Conservation (phyloP, 1,139 yeast species). For the Blastobotrys apis region DNA sequence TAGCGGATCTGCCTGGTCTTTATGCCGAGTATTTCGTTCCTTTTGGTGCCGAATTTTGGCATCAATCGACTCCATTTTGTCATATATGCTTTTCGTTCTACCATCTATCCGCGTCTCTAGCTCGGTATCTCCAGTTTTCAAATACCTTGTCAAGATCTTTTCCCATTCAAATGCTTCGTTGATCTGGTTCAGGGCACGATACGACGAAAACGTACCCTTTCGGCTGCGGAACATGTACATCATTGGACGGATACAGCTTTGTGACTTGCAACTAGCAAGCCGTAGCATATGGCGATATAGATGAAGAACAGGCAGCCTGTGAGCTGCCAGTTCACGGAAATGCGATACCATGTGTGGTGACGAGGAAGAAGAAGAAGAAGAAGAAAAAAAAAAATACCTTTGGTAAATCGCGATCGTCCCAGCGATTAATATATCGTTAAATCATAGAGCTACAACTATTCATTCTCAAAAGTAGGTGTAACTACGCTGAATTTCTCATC, state of each 20-base stretch:
- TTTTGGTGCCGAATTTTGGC: too few species aligned
- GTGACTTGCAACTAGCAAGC: conserved; percentile 13
- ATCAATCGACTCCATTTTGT: too few species aligned
- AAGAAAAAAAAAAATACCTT: neutral
- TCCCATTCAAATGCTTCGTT: conserved; percentile 23
- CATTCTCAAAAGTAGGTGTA: conserved; percentile 16
- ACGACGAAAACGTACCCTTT: conserved; percentile 17
- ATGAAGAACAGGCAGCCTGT: conserved; percentile 21
- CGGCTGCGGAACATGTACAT: conserved; percentile 12
- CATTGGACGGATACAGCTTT: too few species aligned
- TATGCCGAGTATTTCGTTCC: neutral
- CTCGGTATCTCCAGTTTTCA: neutral
- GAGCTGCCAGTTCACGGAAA: conserved; percentile 17
- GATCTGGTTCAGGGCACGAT: conserved; percentile 17
- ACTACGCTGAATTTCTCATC: conserved; percentile 20
- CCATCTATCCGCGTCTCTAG: neutral
- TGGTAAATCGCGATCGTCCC: neutral
- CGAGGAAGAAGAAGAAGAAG: neutral
- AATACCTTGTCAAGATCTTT: neutral
- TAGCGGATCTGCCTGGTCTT: conserved; percentile 3
- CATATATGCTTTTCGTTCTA: neutral
- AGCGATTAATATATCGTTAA: neutral
- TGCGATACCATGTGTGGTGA: conserved; percentile 8
- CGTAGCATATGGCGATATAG: conserved; percentile 22
- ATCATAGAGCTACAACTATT: conserved; percentile 9